phyloP scores from a whole-genome alignment of 148 eudicot species.

The Silene conica region DNA sequence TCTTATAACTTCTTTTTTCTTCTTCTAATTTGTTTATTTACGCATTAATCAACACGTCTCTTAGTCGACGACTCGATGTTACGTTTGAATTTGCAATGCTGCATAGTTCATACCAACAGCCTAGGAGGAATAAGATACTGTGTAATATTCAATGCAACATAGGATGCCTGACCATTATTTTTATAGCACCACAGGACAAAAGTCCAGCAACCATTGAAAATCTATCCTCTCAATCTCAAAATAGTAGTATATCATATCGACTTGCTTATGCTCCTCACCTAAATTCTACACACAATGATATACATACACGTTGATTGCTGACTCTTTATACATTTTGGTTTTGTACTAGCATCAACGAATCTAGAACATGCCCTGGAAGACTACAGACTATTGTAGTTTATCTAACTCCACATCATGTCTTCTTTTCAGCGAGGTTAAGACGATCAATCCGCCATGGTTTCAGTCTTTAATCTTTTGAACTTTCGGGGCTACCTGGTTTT shows the following conservation, averaged over 20 bases:
- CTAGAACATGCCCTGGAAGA: conserved; percentile 27
- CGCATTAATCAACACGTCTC: neutral
- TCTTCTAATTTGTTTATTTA: neutral
- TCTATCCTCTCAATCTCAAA: conserved; percentile 30
- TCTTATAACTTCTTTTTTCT: neutral
- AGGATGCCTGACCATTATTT: conserved; percentile 21
- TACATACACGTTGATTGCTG: conserved; percentile 23
- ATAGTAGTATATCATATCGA: conserved; percentile 19
- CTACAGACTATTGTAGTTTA: neutral
- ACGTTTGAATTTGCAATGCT: conserved; percentile 2
- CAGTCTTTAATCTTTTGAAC: neutral
- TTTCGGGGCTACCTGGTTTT: conserved; percentile 9
- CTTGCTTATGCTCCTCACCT: conserved; percentile 14
- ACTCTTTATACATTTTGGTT: conserved; percentile 22
- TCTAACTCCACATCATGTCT: conserved; percentile 14
- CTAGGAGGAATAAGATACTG: conserved; percentile 6
- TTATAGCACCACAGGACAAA: conserved; percentile 21
- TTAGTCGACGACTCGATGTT: neutral
- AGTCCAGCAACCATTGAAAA: conserved; percentile 15
- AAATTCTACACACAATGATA: conserved; percentile 19
- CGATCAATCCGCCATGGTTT: conserved; percentile 6
- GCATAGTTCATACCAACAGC: neutral
- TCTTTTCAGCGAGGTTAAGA: conserved; percentile 11
- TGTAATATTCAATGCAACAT: conserved; percentile 12
- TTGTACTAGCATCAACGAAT: conserved; percentile 25